Base-by-base conservation (phyloP, 2,329 filamentous ascomycete genomes). In the Plectosphaerella cucumerina region DNA sequence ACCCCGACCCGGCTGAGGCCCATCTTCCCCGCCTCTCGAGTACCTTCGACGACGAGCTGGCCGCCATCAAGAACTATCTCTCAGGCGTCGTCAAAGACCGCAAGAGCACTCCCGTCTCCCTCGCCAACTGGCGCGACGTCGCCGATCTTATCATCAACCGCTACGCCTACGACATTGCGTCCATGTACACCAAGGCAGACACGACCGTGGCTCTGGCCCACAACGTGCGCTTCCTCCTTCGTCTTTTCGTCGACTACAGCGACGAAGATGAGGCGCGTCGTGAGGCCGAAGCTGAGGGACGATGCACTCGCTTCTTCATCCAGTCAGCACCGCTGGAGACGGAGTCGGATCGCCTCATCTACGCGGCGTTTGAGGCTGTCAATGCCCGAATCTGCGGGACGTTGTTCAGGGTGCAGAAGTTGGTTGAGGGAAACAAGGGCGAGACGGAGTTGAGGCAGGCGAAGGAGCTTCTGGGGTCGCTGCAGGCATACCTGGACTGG, bases 71-170 rank as follows among this genome's bases (percentile, higher is more conserved):
- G 26, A 8, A 8, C 26, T 31, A 31, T 11, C 26, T 31, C 4
- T 8, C 26, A 3, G 26, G 26, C 6, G 26, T 31, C 26, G 53
- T 31, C 26, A 31, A 31, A 11, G 26, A 5, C 26, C 26, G 26
- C n/a, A 56, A 17, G 3, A 41, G 22, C 26, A 50, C 17, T 11
- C 12, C 56, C 53, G 53, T 74, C 21, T 31, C 26, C 12, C 26
- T 31, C 26, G 26, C 26, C 26, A 67, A 86, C 58, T 88, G 85
- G 85, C 85, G 87, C 59, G 75, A 69, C 0, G 70, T 84, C 2
- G 72, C 76, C 0, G 85, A 88, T 57, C 73, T 84, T 71, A 68
- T 88, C 5, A 72, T 86, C 2, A 64, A 69, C 11, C 75, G 84
- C 9, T 88, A 86, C 58, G 74, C 76, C 5, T 64, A 75, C 34